Conservation (phyloP, 2,329 filamentous ascomycete species). For the Sclerotinia spermophila region DNA sequence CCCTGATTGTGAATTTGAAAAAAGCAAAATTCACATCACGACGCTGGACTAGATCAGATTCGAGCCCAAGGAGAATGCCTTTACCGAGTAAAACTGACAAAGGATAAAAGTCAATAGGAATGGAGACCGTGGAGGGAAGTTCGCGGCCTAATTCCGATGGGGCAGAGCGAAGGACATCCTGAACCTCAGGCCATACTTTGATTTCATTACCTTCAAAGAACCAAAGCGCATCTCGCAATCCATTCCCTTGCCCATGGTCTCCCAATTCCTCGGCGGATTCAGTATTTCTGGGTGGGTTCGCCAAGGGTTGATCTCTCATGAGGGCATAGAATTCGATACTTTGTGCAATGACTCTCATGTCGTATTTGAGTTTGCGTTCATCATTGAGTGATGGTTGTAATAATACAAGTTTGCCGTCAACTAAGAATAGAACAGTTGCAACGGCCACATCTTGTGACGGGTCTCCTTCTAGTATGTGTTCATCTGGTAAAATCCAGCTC, state of each 20-base stretch:
- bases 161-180: conserved; percentile 73
- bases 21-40: conserved; percentile 89
- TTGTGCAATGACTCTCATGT: conserved; percentile 94
- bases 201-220: conserved; percentile 85
- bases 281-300: conserved; percentile 23
- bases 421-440: conserved; percentile 91
- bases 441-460: conserved; percentile 93
- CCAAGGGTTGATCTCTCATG: conserved; percentile 74
- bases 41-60: conserved; percentile 89
- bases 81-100: conserved; percentile 84
- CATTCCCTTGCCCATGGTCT: conserved; percentile 30
- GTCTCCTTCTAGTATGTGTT: conserved; percentile 83
- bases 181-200: conserved; percentile 83
- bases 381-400: conserved; percentile 83
- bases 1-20: conserved; percentile 81
- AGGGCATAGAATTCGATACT: conserved; percentile 94
- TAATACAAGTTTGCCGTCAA: conserved; percentile 92
- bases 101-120: conserved; percentile 93
- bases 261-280: conserved; percentile 19
- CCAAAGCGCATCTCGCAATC: conserved; percentile 84
- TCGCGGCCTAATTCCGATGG: conserved; percentile 64
- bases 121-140: conserved; percentile 67
- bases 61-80: conserved; percentile 84
- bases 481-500: conserved; percentile 92
- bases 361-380: conserved; percentile 85